These are phyloP conservation scores for Porphyrellus sp. DNA, from an alignment of 1,284 basidiomycete species.

Conservation along the genomic window DNA sequence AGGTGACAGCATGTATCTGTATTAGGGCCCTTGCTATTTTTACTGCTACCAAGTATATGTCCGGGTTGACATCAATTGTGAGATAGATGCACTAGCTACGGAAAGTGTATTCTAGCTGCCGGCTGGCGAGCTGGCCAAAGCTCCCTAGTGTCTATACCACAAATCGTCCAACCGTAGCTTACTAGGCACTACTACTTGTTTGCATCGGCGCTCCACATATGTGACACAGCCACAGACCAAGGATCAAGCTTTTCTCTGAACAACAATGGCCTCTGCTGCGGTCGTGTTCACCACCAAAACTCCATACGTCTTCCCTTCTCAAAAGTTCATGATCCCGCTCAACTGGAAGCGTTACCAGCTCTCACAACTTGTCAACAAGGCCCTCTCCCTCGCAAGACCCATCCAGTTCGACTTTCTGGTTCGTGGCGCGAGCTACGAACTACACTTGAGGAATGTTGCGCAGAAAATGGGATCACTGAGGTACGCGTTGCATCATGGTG, in stretches of 20 bases:
- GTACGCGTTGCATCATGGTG: slow-evolving; percentile 10
- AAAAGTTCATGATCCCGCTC: slow-evolving; percentile 92
- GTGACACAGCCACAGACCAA: slow-evolving; percentile 10
- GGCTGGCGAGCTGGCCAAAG: too few species aligned
- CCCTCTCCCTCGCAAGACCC: slow-evolving; percentile 69
- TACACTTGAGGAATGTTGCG: slow-evolving; percentile 66
- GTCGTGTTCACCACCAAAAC: slow-evolving; percentile 83
- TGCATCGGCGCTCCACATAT: too few species aligned
- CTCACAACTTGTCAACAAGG: slow-evolving; percentile 97
- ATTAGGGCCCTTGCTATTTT: too few species aligned
- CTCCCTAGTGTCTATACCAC: too few species aligned
- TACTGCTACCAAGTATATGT: too few species aligned
- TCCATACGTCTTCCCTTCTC: slow-evolving; percentile 77
- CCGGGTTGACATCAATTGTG: too few species aligned
- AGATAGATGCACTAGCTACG: too few species aligned
- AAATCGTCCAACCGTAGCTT: too few species aligned
- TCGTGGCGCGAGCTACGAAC: slow-evolving; percentile 78
- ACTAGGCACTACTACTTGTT: too few species aligned
- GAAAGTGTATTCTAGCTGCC: too few species aligned
- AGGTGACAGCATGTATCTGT: too few species aligned
- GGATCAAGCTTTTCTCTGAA: background rate
- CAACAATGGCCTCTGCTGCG: slow-evolving; percentile 33
- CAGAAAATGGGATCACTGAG: slow-evolving; percentile 23
- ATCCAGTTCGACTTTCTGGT: slow-evolving; percentile 95
- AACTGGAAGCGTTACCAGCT: slow-evolving; percentile 93